Evolutionary conservation across 1,139 yeast genomes (phyloP).

Genomic region (Scheffersomyces illinoinensis): DNA sequence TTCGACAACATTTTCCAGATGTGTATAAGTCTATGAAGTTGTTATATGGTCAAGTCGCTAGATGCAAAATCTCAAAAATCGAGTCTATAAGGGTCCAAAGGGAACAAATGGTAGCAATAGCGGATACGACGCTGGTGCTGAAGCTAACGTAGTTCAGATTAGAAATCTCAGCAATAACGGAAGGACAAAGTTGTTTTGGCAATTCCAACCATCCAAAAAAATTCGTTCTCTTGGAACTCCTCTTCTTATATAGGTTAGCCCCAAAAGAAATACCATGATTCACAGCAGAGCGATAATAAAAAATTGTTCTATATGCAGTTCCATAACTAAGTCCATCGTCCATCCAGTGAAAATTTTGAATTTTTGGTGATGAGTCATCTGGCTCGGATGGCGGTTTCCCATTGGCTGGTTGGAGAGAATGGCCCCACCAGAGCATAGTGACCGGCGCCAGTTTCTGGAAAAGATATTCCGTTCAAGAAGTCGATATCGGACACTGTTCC

Average conservation of each 20-base stretch:
- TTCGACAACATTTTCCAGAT: neutral
- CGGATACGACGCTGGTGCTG: neutral
- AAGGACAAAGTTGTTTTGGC: neutral
- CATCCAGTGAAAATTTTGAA: constrained; percentile 1
- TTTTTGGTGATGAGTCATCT: constrained; percentile 2
- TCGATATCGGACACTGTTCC: neutral
- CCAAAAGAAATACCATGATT: neutral
- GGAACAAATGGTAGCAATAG: neutral
- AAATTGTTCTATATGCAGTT: neutral
- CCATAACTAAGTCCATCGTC: neutral
- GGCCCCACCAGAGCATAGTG: neutral
- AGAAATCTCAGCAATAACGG: too few species aligned
- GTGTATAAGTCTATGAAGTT: neutral
- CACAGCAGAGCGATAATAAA: neutral
- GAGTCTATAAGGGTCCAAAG: neutral
- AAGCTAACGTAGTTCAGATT: neutral
- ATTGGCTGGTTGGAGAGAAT: constrained; percentile 1
- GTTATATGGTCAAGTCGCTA: neutral
- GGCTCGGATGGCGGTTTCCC: neutral
- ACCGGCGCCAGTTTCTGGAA: neutral
- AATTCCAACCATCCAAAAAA: neutral
- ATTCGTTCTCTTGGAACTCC: neutral
- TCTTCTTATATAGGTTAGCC: neutral
- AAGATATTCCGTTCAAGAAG: neutral
- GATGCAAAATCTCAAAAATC: neutral